A percentile compares a stretch with the other conserved stretches of the same genome.
These are phyloP conservation scores for Escovopsis sp. DNA, from an alignment of 2,329 filamentous ascomycete species.

Conservation along the genomic window DNA sequence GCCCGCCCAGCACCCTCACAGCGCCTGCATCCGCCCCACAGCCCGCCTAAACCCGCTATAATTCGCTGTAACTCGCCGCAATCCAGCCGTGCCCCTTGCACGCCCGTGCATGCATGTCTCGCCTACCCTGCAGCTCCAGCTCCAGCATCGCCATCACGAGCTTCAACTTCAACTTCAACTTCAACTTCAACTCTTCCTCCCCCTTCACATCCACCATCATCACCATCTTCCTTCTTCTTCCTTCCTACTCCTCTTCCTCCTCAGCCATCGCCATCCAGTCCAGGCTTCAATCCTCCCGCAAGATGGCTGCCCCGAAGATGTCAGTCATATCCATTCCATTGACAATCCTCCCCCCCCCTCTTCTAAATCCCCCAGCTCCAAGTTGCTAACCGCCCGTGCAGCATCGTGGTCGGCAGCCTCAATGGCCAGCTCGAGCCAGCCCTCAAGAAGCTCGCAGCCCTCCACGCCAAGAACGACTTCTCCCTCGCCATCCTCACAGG, in stretches of 20 bases:
- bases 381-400: constrained; percentile 17
- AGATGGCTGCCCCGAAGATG: constrained; percentile 36
- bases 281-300: background rate
- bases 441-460: constrained; percentile 63
- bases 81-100: no score
- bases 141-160: background rate
- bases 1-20: background rate
- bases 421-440: constrained; percentile 63
- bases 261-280: background rate
- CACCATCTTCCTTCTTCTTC: background rate
- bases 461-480: constrained; percentile 83
- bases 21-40: background rate
- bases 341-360: no score
- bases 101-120: background rate
- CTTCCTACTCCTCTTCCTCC: background rate
- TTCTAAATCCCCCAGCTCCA: no score
- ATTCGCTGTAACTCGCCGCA: background rate
- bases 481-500: constrained; percentile 72
- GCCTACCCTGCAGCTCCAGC: no score
- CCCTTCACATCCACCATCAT: background rate
- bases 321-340: constrained; percentile 18
- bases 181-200: background rate
- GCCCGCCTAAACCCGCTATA: no score
- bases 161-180: background rate
- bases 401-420: constrained; percentile 69